Evolutionary conservation across 2,329 filamentous ascomycete species (phyloP), one percentile per base, ranked within the genome.

Genomic region (Claviceps pusilla): DNA sequence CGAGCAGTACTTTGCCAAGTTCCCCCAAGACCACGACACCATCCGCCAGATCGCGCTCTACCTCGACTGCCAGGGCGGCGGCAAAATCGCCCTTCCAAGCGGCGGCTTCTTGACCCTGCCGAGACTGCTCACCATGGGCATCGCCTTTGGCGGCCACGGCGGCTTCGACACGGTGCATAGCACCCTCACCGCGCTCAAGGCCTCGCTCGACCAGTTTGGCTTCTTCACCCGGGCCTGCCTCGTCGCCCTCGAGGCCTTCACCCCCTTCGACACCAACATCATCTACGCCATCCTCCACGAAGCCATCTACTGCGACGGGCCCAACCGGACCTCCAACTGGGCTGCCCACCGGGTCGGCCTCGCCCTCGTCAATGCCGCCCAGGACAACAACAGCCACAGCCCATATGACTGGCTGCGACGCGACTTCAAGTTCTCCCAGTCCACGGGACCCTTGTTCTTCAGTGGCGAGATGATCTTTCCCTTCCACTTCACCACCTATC

Each of bases 391-490:
- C 37, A 60, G 71, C 35, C 52, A 53, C 31, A 33, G 31, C 31
- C 52, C 55, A 14, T 83, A 76, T 59, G 60, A 68, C 39, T 83
- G 80, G 81, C 70, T 81, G 9, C 61, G 65, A 2, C 71, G 58
- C 1, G 56, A 58, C 19, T 59, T 59, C 9, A 65, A 65, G 0
- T 66, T 72, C 12, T 35, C 56, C 2, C 19, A 52, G 2, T 47
- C 53, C 14, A 43, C 14, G 6, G 65, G 71, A 2, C 83, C 84
- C 0, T 72, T 93, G 28, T 86, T 79, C 67, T 95, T 96, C 70
- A 89, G 87, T 0, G 89, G 90, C 56, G 91, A 97, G 71, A 96
- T 95, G 89, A 79, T 95, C 51, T 95, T 83, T 66, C 84, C 86
- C 0, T 85, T 87, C 68, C 86, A 90, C 76, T 90, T 95, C 60